Percentiles rank a stretch among this genome's conserved stretches.
Evolutionary conservation across 805 yeast genomes (phyloP).

Genomic region (Helenozyma baotianmanensis): DNA sequence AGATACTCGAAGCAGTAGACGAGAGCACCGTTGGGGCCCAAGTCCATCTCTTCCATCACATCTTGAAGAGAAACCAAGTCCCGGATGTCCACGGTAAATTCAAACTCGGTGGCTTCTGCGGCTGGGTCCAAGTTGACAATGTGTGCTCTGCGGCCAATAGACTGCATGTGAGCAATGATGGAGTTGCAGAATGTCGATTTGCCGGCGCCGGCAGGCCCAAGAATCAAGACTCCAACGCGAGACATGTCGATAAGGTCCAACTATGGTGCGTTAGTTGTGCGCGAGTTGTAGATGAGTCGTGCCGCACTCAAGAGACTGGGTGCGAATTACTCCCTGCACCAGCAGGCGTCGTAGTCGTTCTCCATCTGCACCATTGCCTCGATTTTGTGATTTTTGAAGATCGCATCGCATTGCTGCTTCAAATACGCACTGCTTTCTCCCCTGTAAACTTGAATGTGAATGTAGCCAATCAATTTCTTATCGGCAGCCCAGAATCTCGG

Average conservation of each 20-base stretch:
- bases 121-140: conserved; percentile 96
- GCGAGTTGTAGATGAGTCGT: conserved; percentile 11
- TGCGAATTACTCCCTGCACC: conserved; percentile 46
- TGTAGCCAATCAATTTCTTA: conserved; percentile 49
- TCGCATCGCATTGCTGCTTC: conserved; percentile 53
- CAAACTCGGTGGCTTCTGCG: conserved; percentile 88
- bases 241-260: conserved; percentile 53
- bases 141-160: conserved; percentile 89
- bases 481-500: conserved; percentile 87
- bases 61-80: conserved; percentile 88
- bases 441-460: conserved; percentile 69
- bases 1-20: conserved; percentile 91
- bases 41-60: conserved; percentile 88
- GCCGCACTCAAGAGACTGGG: conserved; percentile 6
- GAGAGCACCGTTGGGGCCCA: conserved; percentile 95
- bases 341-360: conserved; percentile 56
- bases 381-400: conserved; percentile 47
- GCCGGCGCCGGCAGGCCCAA: conserved; percentile 99
- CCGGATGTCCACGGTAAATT: conserved; percentile 87
- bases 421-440: conserved; percentile 64
- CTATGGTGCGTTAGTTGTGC: background rate
- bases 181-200: conserved; percentile 89
- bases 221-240: conserved; percentile 85
- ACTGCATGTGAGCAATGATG: conserved; percentile 80
- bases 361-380: conserved; percentile 67